These are phyloP conservation scores for Candida gigantensis DNA, from an alignment of 1,139 yeast species.

Conservation along the genomic window DNA sequence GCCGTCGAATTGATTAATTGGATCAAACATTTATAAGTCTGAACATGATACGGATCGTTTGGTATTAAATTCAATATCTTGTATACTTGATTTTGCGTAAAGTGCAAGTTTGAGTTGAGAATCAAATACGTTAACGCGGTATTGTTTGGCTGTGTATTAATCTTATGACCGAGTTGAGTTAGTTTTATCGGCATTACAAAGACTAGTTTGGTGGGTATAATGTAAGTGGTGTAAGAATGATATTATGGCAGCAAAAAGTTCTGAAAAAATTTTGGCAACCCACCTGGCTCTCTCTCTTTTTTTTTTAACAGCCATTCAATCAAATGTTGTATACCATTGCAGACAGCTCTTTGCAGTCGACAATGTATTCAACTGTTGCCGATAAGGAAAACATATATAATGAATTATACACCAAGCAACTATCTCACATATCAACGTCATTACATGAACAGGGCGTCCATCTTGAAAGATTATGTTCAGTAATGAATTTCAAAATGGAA, in stretches of 20 bases:
- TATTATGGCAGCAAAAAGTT: neutral
- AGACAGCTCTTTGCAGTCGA: neutral
- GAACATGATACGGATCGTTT: constrained; percentile 11
- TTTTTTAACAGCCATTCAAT: neutral
- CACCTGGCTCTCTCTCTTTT: too few species aligned
- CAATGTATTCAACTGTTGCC: neutral
- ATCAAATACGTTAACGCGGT: constrained; percentile 21
- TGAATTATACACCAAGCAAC: neutral
- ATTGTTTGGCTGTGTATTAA: neutral
- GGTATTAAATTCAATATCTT: constrained; percentile 16
- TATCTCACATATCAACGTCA: constrained; percentile 1
- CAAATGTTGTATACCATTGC: neutral
- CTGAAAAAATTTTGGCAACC: too few species aligned
- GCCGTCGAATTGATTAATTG: constrained; percentile 14
- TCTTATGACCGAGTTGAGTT: neutral
- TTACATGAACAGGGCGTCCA: neutral
- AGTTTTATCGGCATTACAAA: constrained; percentile 4
- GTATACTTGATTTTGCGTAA: constrained; percentile 18
- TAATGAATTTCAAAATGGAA: constrained; percentile 16
- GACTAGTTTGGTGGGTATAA: neutral
- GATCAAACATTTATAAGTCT: constrained; percentile 15
- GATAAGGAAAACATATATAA: neutral
- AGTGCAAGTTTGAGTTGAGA: constrained; percentile 15
- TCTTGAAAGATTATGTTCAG: neutral
- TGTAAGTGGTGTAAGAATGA: neutral